Percentiles rank a stretch among this genome's conserved stretches.
phyloP scores from a whole-genome alignment of 495 filamentous ascomycete species.

The Oidiodendron maius region DNA sequence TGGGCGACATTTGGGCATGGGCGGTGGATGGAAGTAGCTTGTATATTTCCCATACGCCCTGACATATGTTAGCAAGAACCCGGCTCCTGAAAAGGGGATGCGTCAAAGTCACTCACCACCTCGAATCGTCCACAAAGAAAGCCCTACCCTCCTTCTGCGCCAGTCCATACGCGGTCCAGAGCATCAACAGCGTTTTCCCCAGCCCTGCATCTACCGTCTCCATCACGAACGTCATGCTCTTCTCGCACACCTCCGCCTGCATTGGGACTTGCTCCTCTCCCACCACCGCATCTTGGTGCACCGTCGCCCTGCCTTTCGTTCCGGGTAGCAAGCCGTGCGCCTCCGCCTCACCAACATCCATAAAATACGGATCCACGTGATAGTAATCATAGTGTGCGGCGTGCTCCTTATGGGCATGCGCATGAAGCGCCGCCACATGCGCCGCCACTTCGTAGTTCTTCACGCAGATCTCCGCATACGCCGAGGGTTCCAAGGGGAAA shows the following conservation, averaged over 20 bases:
- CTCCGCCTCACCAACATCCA: constrained; percentile 62
- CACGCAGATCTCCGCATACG: constrained; percentile 56
- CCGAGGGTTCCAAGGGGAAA: constrained; percentile 52
- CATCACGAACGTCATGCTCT: constrained; percentile 63
- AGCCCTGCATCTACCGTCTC: constrained; percentile 62
- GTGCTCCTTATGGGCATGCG: constrained; percentile 29
- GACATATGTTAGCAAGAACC: constrained; percentile 1
- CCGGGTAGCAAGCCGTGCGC: constrained; percentile 46
- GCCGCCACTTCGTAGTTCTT: constrained; percentile 49
- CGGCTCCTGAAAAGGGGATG: no score
- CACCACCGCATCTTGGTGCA: constrained; percentile 22
- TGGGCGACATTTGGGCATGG: constrained; percentile 47
- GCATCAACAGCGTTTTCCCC: constrained; percentile 60
- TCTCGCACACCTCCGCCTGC: constrained; percentile 49
- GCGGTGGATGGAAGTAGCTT: constrained; percentile 58
- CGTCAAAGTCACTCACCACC: constrained; percentile 60
- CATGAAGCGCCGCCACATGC: constrained; percentile 42
- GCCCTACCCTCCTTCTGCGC: constrained; percentile 60
- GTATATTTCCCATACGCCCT: constrained; percentile 65
- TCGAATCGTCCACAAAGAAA: constrained; percentile 71
- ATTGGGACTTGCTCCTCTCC: constrained; percentile 30
- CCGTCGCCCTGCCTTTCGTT: constrained; percentile 13
- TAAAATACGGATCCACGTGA: constrained; percentile 51
- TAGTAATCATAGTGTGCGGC: constrained; percentile 47
- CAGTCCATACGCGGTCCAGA: constrained; percentile 74